Conservation (phyloP, 257 asterid genomes). For the Ilex asprella region DNA sequence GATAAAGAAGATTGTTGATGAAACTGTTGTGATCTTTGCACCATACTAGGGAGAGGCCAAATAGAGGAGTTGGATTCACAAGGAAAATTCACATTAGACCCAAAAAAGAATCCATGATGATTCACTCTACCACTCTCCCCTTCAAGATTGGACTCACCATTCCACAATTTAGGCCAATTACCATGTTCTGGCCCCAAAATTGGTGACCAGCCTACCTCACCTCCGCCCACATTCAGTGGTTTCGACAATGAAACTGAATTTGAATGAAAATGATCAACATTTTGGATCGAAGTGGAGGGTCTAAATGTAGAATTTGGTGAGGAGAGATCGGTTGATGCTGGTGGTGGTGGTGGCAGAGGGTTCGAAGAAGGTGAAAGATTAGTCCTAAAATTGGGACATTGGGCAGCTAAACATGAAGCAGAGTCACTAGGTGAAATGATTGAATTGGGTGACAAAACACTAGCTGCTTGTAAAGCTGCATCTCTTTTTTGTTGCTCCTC, state of each 20-base stretch:
- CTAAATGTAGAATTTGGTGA: conserved; percentile 31
- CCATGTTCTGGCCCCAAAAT: conserved; percentile 22
- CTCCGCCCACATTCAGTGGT: conserved; percentile 21
- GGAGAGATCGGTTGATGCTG: conserved; percentile 27
- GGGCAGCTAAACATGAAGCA: conserved; percentile 15
- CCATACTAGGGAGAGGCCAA: conserved; percentile 24
- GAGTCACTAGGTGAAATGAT: conserved; percentile 30
- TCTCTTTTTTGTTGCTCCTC: conserved; percentile 69
- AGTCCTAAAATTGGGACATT: conserved; percentile 31
- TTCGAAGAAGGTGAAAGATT: conserved; percentile 23
- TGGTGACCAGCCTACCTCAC: conserved; percentile 24
- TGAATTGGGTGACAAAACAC: conserved; percentile 26
- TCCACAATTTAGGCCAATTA: conserved; percentile 41
- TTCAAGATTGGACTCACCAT: conserved; percentile 31
- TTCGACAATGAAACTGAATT: conserved; percentile 25
- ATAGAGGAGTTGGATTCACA: conserved; percentile 23
- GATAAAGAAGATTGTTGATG: conserved; percentile 39
- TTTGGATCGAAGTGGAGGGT: conserved; percentile 29
- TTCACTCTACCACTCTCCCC: conserved; percentile 28
- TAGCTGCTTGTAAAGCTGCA: conserved; percentile 29
- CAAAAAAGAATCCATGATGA: conserved; percentile 28
- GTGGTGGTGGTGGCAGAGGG: conserved; percentile 20
- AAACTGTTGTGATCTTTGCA: conserved; percentile 46
- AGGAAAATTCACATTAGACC: conserved; percentile 18
- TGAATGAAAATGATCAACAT: conserved; percentile 27